Evolutionary conservation across 768 basidiomycete species (phyloP), one percentile per base, ranked within the genome.

Genomic region (Boletus subparvulus): DNA sequence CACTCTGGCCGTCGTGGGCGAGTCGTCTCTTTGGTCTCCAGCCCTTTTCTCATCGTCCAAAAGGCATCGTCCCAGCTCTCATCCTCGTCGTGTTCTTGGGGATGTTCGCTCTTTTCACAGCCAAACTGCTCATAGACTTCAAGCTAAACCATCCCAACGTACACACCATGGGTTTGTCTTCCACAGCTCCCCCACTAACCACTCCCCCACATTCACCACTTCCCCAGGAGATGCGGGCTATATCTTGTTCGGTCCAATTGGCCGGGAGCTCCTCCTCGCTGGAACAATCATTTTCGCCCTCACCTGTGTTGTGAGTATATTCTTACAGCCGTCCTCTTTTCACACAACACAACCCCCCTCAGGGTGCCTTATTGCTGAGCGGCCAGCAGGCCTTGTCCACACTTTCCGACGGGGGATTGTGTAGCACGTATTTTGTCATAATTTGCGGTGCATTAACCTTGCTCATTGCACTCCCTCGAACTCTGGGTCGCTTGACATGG

Each of bases 341-440:
- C 33, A 14, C 37, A 44, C 37, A 21, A 33, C 32, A 17, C 39
- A 54, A 19, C 17, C 21, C 7, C 28, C 16, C 24, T 26, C 14
- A 54, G 51, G 54, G 54, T 41, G 16, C 54, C 21, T 12, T 26
- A 19, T 21, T 83, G 12, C 66, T 82, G 3, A 80, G 80, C 9
- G 82, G 82, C 6, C 81, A 83, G 60, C 79, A 78, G 63, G 81
- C 82, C 14, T 65, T 83, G 42, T 74, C 79, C 1, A 70, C 70
- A 3, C 71, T 83, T 11, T 82, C 80, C 4, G 68, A 82, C 63
- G 70, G 80, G 21, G 76, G 79, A 4, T 64, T 83, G 7, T 83
- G 82, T 55, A 66, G 77, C 14, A 76, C 78, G 40, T 72, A 74
- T 30, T 69, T 80, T 6, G 72, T 79, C 14, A 63, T 78, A 7